Percentiles rank a stretch among this genome's conserved stretches.
These are phyloP conservation scores for Dacryopinax primogenitus DNA, from an alignment of 768 basidiomycete genomes.

Conservation along the genomic window DNA sequence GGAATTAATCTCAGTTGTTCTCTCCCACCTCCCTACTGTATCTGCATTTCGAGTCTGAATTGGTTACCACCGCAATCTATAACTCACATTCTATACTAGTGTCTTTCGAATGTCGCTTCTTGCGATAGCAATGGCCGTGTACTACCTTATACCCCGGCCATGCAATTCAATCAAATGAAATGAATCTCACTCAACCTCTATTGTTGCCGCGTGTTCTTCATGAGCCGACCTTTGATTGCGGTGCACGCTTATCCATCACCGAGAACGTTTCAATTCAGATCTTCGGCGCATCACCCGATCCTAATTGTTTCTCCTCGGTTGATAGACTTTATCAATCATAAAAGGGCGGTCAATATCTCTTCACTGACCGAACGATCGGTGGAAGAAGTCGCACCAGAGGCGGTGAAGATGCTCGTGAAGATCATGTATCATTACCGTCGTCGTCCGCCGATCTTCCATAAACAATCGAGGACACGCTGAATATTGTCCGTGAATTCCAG, in stretches of 20 bases:
- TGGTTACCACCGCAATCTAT: neutral
- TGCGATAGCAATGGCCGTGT: neutral
- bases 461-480: too few species aligned
- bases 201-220: neutral
- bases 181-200: neutral
- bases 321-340: too few species aligned
- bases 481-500: too few species aligned
- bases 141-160: neutral
- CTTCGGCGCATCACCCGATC: neutral
- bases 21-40: neutral
- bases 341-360: neutral
- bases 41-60: conserved; percentile 2
- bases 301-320: neutral
- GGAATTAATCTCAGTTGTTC: neutral
- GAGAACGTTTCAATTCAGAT: neutral
- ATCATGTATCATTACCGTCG: too few species aligned
- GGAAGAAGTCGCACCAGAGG: neutral
- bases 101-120: neutral
- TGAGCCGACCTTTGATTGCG: neutral
- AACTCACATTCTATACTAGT: neutral
- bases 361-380: neutral
- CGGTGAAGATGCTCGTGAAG: neutral
- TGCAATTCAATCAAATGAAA: neutral
- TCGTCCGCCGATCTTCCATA: too few species aligned
- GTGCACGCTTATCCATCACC: neutral